phyloP scores from a whole-genome alignment of 2,329 filamentous ascomycete genomes.

The Clarireedia sp. region DNA sequence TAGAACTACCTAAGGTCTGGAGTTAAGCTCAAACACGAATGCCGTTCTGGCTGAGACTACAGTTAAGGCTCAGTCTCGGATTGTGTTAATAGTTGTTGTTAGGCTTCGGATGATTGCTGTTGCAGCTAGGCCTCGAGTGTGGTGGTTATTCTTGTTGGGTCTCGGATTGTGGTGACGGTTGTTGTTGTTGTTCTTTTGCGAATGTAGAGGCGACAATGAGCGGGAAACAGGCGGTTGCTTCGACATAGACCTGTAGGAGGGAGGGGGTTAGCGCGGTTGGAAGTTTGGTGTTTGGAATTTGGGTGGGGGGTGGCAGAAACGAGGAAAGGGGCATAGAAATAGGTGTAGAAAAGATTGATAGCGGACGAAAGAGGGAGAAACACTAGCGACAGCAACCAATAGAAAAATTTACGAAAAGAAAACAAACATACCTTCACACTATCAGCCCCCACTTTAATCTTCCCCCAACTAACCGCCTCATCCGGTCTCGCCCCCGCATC shows the following conservation, averaged over 20 bases:
- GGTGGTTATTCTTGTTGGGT: too few species aligned
- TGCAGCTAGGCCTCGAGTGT: too few species aligned
- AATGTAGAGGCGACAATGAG: conserved; percentile 62
- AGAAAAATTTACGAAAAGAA: conserved; percentile 1
- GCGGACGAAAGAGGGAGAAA: background rate
- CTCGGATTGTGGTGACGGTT: background rate
- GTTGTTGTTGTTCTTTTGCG: conserved; percentile 40
- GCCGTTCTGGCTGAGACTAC: background rate
- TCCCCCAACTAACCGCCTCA: conserved; percentile 97
- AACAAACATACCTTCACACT: conserved; percentile 67
- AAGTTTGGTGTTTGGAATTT: too few species aligned
- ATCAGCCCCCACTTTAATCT: conserved; percentile 84
- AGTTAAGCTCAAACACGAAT: too few species aligned
- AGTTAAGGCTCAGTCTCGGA: too few species aligned
- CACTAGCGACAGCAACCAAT: background rate
- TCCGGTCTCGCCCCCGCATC: conserved; percentile 92
- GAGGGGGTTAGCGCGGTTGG: background rate
- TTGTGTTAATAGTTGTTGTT: background rate
- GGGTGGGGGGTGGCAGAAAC: too few species aligned
- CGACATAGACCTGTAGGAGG: conserved; percentile 47
- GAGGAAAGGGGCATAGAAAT: too few species aligned
- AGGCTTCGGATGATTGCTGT: too few species aligned
- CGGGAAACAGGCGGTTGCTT: conserved; percentile 57
- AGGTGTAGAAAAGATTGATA: background rate
- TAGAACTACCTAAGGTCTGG: too few species aligned